These are phyloP conservation scores for Psidium friedrichsthalianum DNA, from an alignment of 345 rosid genomes.

Conservation along the genomic window DNA sequence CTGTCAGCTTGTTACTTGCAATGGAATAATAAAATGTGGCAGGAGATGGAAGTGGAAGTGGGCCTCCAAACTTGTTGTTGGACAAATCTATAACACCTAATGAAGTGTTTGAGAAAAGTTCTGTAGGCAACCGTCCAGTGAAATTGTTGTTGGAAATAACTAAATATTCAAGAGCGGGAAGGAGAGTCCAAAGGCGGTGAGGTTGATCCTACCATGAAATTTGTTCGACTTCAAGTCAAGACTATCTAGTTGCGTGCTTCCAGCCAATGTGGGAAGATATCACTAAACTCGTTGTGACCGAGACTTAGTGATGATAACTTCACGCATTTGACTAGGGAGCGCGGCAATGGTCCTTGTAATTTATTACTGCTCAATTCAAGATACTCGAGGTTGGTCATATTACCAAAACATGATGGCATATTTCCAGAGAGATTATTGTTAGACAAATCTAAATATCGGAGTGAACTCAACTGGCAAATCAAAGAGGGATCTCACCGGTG, in stretches of 20 bases:
- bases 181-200: rapidly evolving
- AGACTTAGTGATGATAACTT: rapidly evolving
- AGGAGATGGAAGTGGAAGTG: background rate
- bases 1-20: no score
- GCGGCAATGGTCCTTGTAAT: background rate
- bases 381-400: rapidly evolving
- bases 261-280: background rate
- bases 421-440: background rate
- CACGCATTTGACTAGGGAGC: background rate
- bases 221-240: background rate
- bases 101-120: background rate
- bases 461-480: background rate
- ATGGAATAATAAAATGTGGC: background rate
- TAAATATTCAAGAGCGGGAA: rapidly evolving
- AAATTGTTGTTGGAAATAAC: background rate
- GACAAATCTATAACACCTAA: background rate
- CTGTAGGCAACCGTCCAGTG: background rate
- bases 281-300: rapidly evolving
- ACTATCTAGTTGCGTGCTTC: rapidly evolving
- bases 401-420: background rate
- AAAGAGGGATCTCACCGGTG: background rate
- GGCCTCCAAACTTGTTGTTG: background rate
- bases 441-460: rapidly evolving
- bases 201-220: background rate
- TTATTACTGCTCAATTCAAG: background rate